Percentiles rank a stretch among this genome's conserved stretches.
Conservation (phyloP, 2,329 filamentous ascomycete species). For the Endothia cerciana region DNA sequence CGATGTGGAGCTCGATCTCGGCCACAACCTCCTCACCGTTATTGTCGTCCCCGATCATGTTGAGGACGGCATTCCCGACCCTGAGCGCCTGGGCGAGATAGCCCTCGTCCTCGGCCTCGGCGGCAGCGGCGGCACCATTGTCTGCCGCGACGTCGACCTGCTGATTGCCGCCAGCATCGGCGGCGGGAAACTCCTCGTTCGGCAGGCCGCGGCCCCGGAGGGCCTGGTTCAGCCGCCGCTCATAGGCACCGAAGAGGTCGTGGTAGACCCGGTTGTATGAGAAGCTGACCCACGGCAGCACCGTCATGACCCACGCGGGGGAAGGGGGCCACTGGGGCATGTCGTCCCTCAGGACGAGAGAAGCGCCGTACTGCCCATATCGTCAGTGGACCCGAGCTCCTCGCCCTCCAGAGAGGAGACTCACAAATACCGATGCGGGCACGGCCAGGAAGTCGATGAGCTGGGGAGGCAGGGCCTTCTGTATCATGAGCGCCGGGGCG, state of each 20-base stretch:
- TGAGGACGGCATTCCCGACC: constrained; percentile 32
- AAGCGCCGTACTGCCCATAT: constrained; percentile 49
- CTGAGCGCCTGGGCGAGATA: constrained; percentile 31
- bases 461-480: constrained; percentile 46
- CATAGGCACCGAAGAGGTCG: constrained; percentile 50
- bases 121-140: constrained; percentile 14
- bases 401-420: constrained; percentile 28
- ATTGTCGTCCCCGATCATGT: constrained; percentile 41
- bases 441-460: constrained; percentile 48
- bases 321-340: constrained; percentile 58
- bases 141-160: constrained; percentile 23
- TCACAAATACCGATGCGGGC: constrained; percentile 47
- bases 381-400: constrained; percentile 12
- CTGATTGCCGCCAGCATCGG: constrained; percentile 20
- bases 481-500: constrained; percentile 50
- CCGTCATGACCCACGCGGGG: constrained; percentile 52
- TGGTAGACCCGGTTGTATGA: constrained; percentile 51
- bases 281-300: constrained; percentile 50
- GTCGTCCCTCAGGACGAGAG: constrained; percentile 49
- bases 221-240: constrained; percentile 52
- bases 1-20: constrained; percentile 35
- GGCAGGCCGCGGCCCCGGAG: constrained; percentile 42
- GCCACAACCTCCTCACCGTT: constrained; percentile 33
- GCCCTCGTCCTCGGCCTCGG: constrained; percentile 34
- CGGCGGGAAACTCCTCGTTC: constrained; percentile 32